Evolutionary conservation across 2,329 filamentous ascomycete genomes (phyloP).

Genomic region (Nemania serpens): DNA sequence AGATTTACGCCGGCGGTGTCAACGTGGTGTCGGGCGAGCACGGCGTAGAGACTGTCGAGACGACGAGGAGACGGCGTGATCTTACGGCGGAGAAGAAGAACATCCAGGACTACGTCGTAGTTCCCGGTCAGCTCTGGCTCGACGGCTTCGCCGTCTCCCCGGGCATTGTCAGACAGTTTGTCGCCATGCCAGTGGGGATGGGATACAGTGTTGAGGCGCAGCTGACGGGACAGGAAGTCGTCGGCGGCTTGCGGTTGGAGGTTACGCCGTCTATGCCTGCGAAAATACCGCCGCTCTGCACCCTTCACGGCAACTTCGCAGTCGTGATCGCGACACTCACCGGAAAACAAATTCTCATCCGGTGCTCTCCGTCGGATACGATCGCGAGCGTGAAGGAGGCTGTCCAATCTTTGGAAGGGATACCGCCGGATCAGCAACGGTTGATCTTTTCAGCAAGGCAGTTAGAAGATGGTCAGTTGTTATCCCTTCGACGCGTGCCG

Average conservation of each 20-base stretch:
- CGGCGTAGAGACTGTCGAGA: constrained; percentile 19
- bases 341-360: neutral
- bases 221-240: constrained; percentile 47
- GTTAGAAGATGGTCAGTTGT: constrained; percentile 1
- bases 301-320: neutral
- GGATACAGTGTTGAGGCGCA: constrained; percentile 53
- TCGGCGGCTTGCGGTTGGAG: constrained; percentile 51
- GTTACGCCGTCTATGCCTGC: constrained; percentile 40
- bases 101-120: constrained; percentile 44
- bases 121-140: constrained; percentile 46
- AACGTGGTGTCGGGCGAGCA: constrained; percentile 48
- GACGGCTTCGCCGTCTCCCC: constrained; percentile 45
- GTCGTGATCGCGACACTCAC: neutral
- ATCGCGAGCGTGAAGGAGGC: neutral
- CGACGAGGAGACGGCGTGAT: constrained; percentile 24
- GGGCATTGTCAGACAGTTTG: constrained; percentile 52
- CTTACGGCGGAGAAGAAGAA: constrained; percentile 3
- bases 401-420: neutral
- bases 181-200: constrained; percentile 49
- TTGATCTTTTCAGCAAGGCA: neutral
- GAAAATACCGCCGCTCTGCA: neutral
- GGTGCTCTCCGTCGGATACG: neutral
- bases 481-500: neutral
- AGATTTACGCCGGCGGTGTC: constrained; percentile 47
- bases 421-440: neutral